Base-by-base conservation (phyloP, 306 rosid genomes). In the Vigna radiata region DNA sequence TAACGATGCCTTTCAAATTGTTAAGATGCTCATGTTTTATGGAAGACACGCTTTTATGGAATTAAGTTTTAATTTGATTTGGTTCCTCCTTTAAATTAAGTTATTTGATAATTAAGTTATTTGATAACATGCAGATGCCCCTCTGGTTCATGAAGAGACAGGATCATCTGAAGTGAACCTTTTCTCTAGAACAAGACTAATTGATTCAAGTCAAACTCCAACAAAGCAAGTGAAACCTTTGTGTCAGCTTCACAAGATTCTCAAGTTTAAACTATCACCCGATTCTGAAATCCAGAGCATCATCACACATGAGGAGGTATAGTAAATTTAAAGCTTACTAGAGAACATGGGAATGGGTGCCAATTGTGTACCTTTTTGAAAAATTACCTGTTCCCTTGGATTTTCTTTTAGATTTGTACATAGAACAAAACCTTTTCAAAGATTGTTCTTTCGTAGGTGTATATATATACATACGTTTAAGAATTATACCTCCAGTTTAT, bases 111-210 rank as follows among this genome's bases (percentile, higher is more conserved):
- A 63, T 17, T 64, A 44, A 33, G 33, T 72, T 78, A 68, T 66
- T 39, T 86, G 41, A 68, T 82, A 31, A 63, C 67, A 76, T 89
- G 88, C 84, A 91, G 97, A 84, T 60, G 25, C 79, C 18, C 83
- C 92, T 17, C 82, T 76, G 60, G 85, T 82, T 85, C 91, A 88
- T 82, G 88, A 89, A 84, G 97, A 89, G 83, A 81, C 85, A 0
- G 91, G 91, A 29, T 93, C 96, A 48, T 93, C 96, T 46, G 91
- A 93, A 76, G 83, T 55, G 56, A 86, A 83, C 79, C 86, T 81
- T 55, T 87, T 77, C 81, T 64, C 87, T 0, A 88, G 92, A 43
- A 77, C 88, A 84, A 83, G 83, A 84, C 77, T 92, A 76, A 83
- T 87, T n/a, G 91, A 87, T 82, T 84, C 91, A 77, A 87, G 29